Conservation (phyloP, 225 moss, liverwort and hornwort species). For the Thuidium tamariscinum region DNA sequence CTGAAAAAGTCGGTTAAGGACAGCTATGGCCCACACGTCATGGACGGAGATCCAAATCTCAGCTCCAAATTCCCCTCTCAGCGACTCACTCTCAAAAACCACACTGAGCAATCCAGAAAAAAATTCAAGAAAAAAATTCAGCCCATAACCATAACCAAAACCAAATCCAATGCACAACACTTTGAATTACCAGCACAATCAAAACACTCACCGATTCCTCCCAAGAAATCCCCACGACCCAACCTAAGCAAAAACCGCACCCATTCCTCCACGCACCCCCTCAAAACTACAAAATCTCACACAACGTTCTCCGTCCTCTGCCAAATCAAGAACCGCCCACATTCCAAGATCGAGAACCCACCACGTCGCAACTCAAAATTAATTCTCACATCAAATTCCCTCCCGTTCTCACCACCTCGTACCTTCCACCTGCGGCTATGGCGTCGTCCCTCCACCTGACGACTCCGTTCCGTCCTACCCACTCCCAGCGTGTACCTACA, state of each 20-base stretch:
- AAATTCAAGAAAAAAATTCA: too few species aligned
- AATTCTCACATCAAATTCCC: neutral
- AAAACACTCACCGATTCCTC: neutral
- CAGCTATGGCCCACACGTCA: neutral
- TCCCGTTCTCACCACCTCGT: neutral
- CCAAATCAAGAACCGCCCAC: neutral
- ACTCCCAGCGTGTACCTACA: neutral
- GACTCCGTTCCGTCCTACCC: neutral
- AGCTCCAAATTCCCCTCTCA: neutral
- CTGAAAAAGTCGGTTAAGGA: neutral
- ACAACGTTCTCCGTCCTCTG: neutral
- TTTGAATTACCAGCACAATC: neutral
- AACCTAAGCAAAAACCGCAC: neutral
- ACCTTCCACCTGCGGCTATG: neutral
- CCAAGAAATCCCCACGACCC: neutral
- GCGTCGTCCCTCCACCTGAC: neutral
- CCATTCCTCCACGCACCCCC: neutral
- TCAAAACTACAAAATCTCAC: neutral
- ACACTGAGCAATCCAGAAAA: neutral
- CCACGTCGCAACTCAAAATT: neutral
- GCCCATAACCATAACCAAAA: too few species aligned
- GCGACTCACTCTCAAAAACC: neutral
- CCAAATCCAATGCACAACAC: neutral
- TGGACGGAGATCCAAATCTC: neutral
- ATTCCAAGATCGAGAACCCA: neutral